Percentiles rank a stretch among this genome's conserved stretches.
phyloP scores from a whole-genome alignment of 2,329 filamentous ascomycete species.

The Triangularia verruculosa region DNA sequence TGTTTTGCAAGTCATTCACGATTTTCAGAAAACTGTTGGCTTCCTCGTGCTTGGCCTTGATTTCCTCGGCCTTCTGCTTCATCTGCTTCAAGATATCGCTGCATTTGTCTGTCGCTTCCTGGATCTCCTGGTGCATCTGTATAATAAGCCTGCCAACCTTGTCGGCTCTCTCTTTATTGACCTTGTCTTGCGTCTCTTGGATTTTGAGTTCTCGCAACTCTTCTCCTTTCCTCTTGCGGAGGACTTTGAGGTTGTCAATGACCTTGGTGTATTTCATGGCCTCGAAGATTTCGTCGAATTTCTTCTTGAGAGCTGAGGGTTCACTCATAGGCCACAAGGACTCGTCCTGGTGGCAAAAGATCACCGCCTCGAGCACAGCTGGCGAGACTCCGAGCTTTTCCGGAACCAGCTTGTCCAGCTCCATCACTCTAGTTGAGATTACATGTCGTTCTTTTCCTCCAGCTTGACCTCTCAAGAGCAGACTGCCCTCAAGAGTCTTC shows the following conservation, averaged over 20 bases:
- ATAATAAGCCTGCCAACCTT: conserved; percentile 62
- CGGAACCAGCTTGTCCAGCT: conserved; percentile 81
- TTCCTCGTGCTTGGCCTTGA: conserved; percentile 66
- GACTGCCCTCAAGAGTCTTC: conserved; percentile 80
- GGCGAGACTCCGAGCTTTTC: conserved; percentile 84
- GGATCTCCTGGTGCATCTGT: conserved; percentile 62
- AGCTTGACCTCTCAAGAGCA: conserved; percentile 68
- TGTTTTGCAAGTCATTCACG: conserved; percentile 71
- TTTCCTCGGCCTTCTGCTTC: conserved; percentile 46
- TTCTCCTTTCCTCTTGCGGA: conserved; percentile 79
- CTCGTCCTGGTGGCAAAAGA: conserved; percentile 98
- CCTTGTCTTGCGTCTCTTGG: conserved; percentile 73
- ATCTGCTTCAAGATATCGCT: conserved; percentile 59
- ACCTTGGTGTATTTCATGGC: conserved; percentile 96
- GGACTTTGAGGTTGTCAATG: conserved; percentile 86
- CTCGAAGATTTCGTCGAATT: conserved; percentile 97
- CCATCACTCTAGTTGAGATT: conserved; percentile 74
- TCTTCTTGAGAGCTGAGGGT: conserved; percentile 80
- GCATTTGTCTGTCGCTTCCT: conserved; percentile 56
- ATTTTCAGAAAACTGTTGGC: conserved; percentile 72
- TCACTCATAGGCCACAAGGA: conserved; percentile 96
- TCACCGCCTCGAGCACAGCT: conserved; percentile 88
- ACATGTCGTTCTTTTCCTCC: conserved; percentile 66
- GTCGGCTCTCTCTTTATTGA: conserved; percentile 81
- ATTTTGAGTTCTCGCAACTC: conserved; percentile 71